These are phyloP conservation scores for Syzygium aromaticum DNA, from an alignment of 345 rosid species.

Conservation along the genomic window DNA sequence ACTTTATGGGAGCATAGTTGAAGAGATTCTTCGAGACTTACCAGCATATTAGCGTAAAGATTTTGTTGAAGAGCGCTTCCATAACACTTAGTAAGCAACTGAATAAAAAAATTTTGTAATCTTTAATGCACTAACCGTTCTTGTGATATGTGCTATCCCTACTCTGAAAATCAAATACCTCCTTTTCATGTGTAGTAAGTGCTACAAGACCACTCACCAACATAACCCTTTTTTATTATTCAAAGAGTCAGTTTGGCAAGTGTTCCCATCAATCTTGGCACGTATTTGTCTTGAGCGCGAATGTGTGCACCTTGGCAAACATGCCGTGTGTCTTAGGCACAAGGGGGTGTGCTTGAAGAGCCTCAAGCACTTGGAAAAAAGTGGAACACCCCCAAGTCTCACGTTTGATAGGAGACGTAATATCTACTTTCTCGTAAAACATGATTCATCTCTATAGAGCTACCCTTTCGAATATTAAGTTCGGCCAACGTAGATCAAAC, in stretches of 20 bases:
- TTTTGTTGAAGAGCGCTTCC: background rate
- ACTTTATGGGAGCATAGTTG: background rate
- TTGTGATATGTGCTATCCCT: background rate
- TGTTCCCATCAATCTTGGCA: background rate
- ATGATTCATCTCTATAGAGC: too few relatives aligned
- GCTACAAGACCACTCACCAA: background rate
- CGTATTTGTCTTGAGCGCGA: too few relatives aligned
- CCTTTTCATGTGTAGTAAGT: background rate
- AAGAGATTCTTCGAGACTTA: background rate
- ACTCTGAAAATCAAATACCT: background rate
- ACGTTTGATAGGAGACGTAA: too few relatives aligned
- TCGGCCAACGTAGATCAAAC: too few relatives aligned
- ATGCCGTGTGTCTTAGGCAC: too few relatives aligned
- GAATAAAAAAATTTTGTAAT: background rate
- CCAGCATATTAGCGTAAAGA: background rate
- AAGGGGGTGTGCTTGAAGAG: too few relatives aligned
- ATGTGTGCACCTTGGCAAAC: too few relatives aligned
- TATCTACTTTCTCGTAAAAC: too few relatives aligned
- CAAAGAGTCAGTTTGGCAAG: background rate
- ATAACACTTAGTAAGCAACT: background rate
- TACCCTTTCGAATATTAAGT: too few relatives aligned
- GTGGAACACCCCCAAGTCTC: too few relatives aligned
- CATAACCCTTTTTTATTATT: background rate
- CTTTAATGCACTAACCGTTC: background rate
- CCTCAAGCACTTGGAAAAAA: too few relatives aligned